phyloP scores from a whole-genome alignment of 2,329 filamentous ascomycete genomes.

The Aspergillus ochraceus region DNA sequence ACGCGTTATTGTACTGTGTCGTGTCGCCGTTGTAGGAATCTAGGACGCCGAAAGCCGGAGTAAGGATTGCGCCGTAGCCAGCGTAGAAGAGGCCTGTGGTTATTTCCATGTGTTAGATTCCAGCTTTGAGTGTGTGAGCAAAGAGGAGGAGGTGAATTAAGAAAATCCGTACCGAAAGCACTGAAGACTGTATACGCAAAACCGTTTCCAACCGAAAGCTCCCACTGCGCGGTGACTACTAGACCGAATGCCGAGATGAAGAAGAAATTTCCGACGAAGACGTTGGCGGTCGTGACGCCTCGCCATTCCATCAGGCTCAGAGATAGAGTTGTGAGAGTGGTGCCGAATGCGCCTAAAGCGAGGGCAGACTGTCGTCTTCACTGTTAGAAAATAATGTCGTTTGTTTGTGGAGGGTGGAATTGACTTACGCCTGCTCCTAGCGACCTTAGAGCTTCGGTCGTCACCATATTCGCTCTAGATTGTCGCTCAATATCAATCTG shows the following conservation, averaged over 20 bases:
- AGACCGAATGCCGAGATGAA: constrained; percentile 54
- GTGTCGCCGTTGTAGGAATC: constrained; percentile 47
- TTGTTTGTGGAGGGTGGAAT: not conserved
- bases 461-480: not conserved
- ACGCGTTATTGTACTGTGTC: constrained; percentile 49
- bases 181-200: constrained; percentile 56
- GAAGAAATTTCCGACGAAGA: constrained; percentile 58
- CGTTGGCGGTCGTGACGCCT: constrained; percentile 52
- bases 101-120: not conserved
- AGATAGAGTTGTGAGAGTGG: constrained; percentile 55
- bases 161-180: constrained; percentile 48
- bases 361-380: constrained; percentile 42
- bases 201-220: constrained; percentile 53
- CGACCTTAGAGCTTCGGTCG: constrained; percentile 10
- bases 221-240: constrained; percentile 58
- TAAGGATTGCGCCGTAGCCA: constrained; percentile 51
- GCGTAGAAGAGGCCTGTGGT: constrained; percentile 48
- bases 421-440: constrained; percentile 24
- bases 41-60: constrained; percentile 48
- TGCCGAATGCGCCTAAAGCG: constrained; percentile 55
- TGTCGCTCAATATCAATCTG: constrained; percentile 20
- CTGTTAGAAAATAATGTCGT: not conserved
- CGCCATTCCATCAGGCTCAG: constrained; percentile 58
- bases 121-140: not conserved
- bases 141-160: not conserved